These are phyloP conservation scores for Endocalyx cinctus DNA, from an alignment of 2,329 filamentous ascomycete genomes.

Conservation along the genomic window DNA sequence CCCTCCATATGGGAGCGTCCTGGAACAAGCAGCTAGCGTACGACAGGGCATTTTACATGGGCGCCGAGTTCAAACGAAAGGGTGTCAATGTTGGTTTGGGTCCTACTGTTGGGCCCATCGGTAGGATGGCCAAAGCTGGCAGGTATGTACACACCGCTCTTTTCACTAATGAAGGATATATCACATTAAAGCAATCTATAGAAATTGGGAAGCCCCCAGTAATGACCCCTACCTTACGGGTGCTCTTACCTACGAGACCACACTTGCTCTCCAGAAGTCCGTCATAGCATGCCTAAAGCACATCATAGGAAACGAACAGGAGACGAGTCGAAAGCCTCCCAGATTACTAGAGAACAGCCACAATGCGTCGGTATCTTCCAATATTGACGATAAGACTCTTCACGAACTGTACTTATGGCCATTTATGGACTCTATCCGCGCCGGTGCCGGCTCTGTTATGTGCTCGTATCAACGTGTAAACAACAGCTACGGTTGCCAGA, in stretches of 20 bases:
- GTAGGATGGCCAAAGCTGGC: no score
- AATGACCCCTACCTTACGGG: conserved; percentile 70
- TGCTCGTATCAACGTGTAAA: conserved; percentile 70
- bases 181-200: no score
- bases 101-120: conserved; percentile 65
- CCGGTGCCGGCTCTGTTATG: conserved; percentile 57
- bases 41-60: conserved; percentile 47
- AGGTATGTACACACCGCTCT: no score
- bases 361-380: conserved; percentile 56
- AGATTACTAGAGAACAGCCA: conserved; percentile 43
- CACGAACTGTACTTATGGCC: conserved; percentile 65
- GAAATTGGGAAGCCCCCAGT: conserved; percentile 62
- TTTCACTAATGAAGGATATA: no score
- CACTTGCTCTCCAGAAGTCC: conserved; percentile 72
- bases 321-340: conserved; percentile 41
- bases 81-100: conserved; percentile 62
- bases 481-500: conserved; percentile 70
- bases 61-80: conserved; percentile 51
- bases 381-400: conserved; percentile 61
- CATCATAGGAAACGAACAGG: conserved; percentile 59
- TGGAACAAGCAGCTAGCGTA: conserved; percentile 54
- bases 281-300: conserved; percentile 75
- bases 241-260: conserved; percentile 64
- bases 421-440: conserved; percentile 56
- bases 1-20: conserved; percentile 41